Conservation (phyloP, 306 rosid species). For the Myrica gale region DNA sequence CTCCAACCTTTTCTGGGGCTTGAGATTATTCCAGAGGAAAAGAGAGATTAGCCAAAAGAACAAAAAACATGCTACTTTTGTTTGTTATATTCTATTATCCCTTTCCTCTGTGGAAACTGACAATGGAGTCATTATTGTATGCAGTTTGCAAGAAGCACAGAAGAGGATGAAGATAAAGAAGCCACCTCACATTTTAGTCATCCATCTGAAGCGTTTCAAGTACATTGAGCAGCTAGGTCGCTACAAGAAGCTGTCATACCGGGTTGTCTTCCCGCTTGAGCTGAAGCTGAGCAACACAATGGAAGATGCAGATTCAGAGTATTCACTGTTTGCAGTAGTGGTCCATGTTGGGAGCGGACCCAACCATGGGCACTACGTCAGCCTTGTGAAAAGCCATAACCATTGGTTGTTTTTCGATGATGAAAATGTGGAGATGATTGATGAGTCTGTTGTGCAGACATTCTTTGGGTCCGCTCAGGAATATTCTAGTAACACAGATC, state of each 20-base stretch:
- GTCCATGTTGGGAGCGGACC: slow-evolving; percentile 99
- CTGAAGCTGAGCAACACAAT: slow-evolving; percentile 91
- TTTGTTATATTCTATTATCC: slow-evolving; percentile 11
- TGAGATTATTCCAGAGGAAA: neutral
- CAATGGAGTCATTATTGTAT: slow-evolving; percentile 29
- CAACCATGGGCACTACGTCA: slow-evolving; percentile 96
- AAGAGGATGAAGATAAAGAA: slow-evolving; percentile 99
- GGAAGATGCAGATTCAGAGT: slow-evolving; percentile 84
- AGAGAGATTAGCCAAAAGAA: neutral
- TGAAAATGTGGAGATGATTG: slow-evolving; percentile 97
- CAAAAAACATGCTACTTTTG: neutral
- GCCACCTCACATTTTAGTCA: slow-evolving; percentile 90
- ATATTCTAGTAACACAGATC: slow-evolving; percentile 92
- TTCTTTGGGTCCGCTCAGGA: slow-evolving; percentile 99
- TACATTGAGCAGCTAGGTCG: slow-evolving; percentile 97
- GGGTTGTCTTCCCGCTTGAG: slow-evolving; percentile 96
- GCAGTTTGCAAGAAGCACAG: slow-evolving; percentile 99
- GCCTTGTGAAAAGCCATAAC: slow-evolving; percentile 99
- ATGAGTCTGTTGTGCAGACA: slow-evolving; percentile 96
- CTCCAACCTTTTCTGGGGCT: neutral
- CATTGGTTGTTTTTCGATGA: slow-evolving; percentile 99
- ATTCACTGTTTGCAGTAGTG: slow-evolving; percentile 92
- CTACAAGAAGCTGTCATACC: slow-evolving; percentile 85
- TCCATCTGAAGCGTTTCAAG: slow-evolving; percentile 97
- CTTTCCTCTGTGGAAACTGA: slow-evolving; percentile 20